A percentile compares a stretch with the other conserved stretches of the same genome.
Evolutionary conservation across 2,329 filamentous ascomycete species (phyloP).

Genomic region (Cryphonectria naterciae): DNA sequence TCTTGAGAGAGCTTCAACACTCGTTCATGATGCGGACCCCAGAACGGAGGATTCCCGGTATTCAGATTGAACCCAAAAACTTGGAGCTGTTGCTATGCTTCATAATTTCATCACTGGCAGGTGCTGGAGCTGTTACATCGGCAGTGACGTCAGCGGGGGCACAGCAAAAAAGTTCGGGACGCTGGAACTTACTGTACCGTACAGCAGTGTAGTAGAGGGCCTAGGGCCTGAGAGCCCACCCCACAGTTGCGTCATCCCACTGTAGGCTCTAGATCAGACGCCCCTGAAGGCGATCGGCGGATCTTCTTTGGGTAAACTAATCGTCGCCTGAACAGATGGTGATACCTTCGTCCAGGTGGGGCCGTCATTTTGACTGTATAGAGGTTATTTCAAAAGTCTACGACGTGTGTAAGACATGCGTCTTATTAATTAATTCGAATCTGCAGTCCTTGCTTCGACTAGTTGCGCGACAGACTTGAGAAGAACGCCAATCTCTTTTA

Average conservation of each 20-base stretch:
- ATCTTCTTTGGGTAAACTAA: not conserved
- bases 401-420: no score
- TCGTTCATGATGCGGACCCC: not conserved
- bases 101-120: not conserved
- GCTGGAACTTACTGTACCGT: not conserved
- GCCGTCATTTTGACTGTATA: not conserved
- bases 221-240: not conserved
- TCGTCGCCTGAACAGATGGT: not conserved
- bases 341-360: constrained; percentile 8
- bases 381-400: not conserved
- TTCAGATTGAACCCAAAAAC: not conserved
- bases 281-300: not conserved
- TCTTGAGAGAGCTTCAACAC: not conserved
- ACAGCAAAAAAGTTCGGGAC: not conserved
- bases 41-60: constrained; percentile 1
- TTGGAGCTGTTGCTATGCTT: constrained; percentile 1
- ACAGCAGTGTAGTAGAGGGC: not conserved
- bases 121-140: not conserved
- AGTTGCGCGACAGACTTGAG: no score
- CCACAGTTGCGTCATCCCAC: constrained; percentile 15
- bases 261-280: not conserved
- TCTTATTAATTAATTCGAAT: no score
- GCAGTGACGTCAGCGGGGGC: not conserved
- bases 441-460: no score
- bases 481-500: no score